Evolutionary conservation across 495 filamentous ascomycete genomes (phyloP), one percentile per base, ranked within the genome.

Genomic region (Podospora pseudocomata): DNA sequence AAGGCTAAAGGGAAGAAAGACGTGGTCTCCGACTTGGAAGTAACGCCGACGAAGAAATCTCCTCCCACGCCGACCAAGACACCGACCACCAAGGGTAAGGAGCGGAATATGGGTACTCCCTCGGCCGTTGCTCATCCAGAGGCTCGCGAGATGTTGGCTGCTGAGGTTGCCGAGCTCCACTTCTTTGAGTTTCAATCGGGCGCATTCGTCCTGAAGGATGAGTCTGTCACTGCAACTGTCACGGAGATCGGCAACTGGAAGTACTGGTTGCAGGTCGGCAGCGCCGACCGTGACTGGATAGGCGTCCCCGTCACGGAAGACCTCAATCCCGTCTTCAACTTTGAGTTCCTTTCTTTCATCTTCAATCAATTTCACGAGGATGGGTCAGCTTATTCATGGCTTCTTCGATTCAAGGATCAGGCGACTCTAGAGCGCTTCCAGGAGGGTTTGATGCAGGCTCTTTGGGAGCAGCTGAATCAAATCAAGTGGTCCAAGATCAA

Each of bases 271-370:
- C 92, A 97, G 71, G 92, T 99, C 61, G 86, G 84, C 58, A 91
- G 92, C 69, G 78, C 82, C 27, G 88, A 93, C 19, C 88, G 86
- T 67, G 89, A 94, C 55, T 97, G 95, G 95, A 83, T 99, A 7
- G 94, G 93, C 26, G 92, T 96, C 71, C 85, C 88, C 20, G 87
- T 99, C 19, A 81, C 91, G 28, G 88, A 90, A 5, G 96, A 98
- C 71, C 91, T 98, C 74, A 99, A 99, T 73, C 96, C 95, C 0
- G 95, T 99, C 44, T 99, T 99, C 84, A 98, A 97, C 80, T 98
- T 97, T 70, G 95, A 98, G 79, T 97, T 92, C 70, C 83, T 97
- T 20, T 97, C 95, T 2, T 97, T 98, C 79, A 97, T 99, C 75
- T 99, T 99, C 85, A 98, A 98, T 75, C 92, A 97, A 74, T 98